Conservation (phyloP, 345 rosid species). For the Ceriops decandra region DNA sequence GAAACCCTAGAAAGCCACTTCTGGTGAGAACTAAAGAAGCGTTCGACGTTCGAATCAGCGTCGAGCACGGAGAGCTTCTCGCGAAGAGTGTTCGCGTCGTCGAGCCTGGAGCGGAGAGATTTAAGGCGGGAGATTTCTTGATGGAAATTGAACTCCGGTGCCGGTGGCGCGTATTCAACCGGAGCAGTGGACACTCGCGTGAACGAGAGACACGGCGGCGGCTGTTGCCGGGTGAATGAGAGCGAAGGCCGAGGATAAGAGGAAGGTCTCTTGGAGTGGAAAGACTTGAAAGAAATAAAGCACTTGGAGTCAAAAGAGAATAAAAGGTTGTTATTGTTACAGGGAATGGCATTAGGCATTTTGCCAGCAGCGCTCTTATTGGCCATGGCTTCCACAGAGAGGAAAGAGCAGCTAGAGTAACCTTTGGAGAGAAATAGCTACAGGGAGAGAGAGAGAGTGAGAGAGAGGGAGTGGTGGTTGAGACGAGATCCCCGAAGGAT, state of each 20-base stretch:
- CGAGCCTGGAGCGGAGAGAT: slow-evolving; percentile 49
- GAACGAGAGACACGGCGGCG: slow-evolving; percentile 17
- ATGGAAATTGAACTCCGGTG: slow-evolving; percentile 63
- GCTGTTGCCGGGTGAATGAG: slow-evolving; percentile 10
- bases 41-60: slow-evolving; percentile 49
- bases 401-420: neutral
- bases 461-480: slow-evolving; percentile 32
- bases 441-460: slow-evolving; percentile 5
- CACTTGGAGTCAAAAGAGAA: slow-evolving; percentile 27
- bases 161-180: slow-evolving; percentile 55
- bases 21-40: slow-evolving; percentile 34
- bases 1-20: slow-evolving; percentile 37
- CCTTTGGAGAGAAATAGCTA: neutral
- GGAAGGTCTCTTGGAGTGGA: slow-evolving; percentile 13
- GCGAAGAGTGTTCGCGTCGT: slow-evolving; percentile 27
- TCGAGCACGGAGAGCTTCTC: slow-evolving; percentile 42
- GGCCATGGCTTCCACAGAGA: slow-evolving; percentile 34
- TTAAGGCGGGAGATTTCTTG: slow-evolving; percentile 65
- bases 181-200: slow-evolving; percentile 66
- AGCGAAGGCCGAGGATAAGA: slow-evolving; percentile 26
- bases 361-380: slow-evolving; percentile 27
- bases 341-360: slow-evolving; percentile 15
- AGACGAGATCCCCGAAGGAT: slow-evolving; percentile 62
- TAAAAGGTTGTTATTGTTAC: neutral
- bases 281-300: slow-evolving; percentile 28